Percentiles rank a stretch among this genome's conserved stretches.
These are phyloP conservation scores for Delonix regia DNA, from an alignment of 306 rosid genomes.

Conservation along the genomic window DNA sequence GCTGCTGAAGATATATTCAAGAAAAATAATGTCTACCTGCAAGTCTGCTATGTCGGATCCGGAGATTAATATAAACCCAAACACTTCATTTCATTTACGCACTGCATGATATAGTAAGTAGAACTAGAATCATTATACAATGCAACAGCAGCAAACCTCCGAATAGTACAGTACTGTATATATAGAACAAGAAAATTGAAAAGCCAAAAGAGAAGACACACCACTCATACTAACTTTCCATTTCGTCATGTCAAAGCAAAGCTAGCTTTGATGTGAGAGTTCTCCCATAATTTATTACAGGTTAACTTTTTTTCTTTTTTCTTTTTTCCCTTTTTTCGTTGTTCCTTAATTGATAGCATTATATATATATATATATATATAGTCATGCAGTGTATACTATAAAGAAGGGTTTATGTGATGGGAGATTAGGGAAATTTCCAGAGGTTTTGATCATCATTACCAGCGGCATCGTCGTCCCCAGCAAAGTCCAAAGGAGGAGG, in stretches of 20 bases:
- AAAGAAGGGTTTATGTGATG: not conserved
- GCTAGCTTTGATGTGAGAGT: constrained; percentile 36
- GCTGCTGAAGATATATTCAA: not conserved
- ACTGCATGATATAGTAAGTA: constrained; percentile 20
- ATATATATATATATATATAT: not conserved
- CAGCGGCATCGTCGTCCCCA: constrained; percentile 16
- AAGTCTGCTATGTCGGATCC: not conserved
- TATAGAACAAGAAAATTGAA: constrained; percentile 16
- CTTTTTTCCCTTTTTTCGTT: not conserved
- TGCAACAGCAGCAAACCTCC: constrained; percentile 28
- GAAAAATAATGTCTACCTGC: not conserved
- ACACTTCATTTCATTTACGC: constrained; percentile 10
- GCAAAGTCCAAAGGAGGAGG: constrained; percentile 77
- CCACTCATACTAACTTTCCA: constrained; percentile 26
- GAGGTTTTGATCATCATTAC: constrained; percentile 39
- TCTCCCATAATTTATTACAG: constrained; percentile 44
- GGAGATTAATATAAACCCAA: not conserved
- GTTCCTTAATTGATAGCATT: not conserved
- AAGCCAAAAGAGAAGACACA: constrained; percentile 16
- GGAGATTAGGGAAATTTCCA: constrained; percentile 53
- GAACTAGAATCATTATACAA: not conserved
- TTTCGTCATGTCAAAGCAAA: constrained; percentile 43
- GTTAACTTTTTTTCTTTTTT: constrained; percentile 9
- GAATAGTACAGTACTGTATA: constrained; percentile 35
- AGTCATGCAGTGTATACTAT: constrained; percentile 19